These are phyloP conservation scores for Rosa chinensis DNA, from an alignment of 306 rosid species.

Conservation along the genomic window DNA sequence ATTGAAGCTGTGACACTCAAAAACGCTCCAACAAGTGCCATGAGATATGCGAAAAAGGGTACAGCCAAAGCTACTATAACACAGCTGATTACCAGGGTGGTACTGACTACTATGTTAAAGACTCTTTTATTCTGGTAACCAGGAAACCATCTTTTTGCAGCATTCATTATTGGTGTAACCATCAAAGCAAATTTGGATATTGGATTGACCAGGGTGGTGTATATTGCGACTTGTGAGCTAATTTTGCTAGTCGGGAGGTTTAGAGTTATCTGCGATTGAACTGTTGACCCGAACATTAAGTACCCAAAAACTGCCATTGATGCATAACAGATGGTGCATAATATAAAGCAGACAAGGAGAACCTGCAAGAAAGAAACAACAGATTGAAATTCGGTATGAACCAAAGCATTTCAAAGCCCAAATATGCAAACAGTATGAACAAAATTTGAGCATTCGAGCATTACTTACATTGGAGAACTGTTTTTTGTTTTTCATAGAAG, in stretches of 20 bases:
- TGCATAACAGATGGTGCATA: slow-evolving; percentile 53
- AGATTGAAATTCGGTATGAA: background rate
- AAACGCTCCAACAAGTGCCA: slow-evolving; percentile 73
- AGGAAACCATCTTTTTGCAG: slow-evolving; percentile 49
- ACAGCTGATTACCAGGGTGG: slow-evolving; percentile 46
- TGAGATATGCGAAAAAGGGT: slow-evolving; percentile 61
- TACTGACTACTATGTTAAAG: slow-evolving; percentile 33
- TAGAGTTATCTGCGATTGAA: slow-evolving; percentile 40
- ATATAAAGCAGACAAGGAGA: slow-evolving; percentile 49
- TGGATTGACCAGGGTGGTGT: slow-evolving; percentile 25
- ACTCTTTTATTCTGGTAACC: slow-evolving; percentile 33
- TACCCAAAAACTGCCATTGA: slow-evolving; percentile 71
- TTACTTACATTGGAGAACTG: slow-evolving; percentile 68
- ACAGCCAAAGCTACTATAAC: slow-evolving; percentile 47
- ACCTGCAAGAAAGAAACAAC: slow-evolving; percentile 47
- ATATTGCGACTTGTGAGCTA: slow-evolving; percentile 25
- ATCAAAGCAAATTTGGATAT: slow-evolving; percentile 64
- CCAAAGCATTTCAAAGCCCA: background rate
- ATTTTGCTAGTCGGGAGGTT: slow-evolving; percentile 8
- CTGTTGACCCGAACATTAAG: slow-evolving; percentile 60
- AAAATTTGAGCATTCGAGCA: background rate
- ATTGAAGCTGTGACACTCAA: slow-evolving; percentile 57
- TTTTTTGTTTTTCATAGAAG: slow-evolving; percentile 65
- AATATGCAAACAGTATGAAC: background rate
- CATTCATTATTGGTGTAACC: slow-evolving; percentile 58